Conservation (phyloP, 306 rosid genomes). For the Sicyos edulis region DNA sequence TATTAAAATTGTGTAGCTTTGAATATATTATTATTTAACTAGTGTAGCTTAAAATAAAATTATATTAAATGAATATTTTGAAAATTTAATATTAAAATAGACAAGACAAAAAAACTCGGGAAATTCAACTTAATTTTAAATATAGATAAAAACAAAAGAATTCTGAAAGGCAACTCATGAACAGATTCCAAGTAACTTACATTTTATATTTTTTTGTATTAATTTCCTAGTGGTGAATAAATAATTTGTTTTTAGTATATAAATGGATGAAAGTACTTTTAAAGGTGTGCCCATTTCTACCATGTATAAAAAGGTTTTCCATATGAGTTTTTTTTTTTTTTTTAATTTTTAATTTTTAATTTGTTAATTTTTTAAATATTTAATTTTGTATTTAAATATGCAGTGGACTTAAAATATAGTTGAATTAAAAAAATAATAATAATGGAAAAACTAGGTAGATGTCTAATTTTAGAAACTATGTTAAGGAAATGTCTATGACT, state of each 20-base stretch:
- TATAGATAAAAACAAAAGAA: background rate
- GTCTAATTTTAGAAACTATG: too few relatives aligned
- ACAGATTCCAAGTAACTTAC: constrained; percentile 15
- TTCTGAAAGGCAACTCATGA: background rate
- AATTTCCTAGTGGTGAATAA: background rate
- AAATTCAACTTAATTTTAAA: background rate
- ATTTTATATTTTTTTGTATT: background rate
- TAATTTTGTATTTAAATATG: too few relatives aligned
- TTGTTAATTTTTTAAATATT: too few relatives aligned
- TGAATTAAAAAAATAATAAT: too few relatives aligned
- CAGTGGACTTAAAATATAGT: too few relatives aligned
- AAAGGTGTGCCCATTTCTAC: background rate
- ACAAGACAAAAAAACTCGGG: background rate
- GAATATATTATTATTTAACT: background rate
- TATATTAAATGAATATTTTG: background rate
- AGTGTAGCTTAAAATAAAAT: background rate
- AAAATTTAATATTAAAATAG: background rate
- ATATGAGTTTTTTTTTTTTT: too few relatives aligned
- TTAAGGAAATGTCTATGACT: too few relatives aligned
- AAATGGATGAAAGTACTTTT: background rate
- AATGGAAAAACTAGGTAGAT: too few relatives aligned
- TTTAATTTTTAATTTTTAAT: too few relatives aligned
- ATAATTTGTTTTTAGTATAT: background rate
- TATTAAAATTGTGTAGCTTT: background rate
- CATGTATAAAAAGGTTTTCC: too few relatives aligned